Percentiles rank a stretch among this genome's conserved stretches.
Conservation (phyloP, 106 monocot species). For the Cymbidium sinense region DNA sequence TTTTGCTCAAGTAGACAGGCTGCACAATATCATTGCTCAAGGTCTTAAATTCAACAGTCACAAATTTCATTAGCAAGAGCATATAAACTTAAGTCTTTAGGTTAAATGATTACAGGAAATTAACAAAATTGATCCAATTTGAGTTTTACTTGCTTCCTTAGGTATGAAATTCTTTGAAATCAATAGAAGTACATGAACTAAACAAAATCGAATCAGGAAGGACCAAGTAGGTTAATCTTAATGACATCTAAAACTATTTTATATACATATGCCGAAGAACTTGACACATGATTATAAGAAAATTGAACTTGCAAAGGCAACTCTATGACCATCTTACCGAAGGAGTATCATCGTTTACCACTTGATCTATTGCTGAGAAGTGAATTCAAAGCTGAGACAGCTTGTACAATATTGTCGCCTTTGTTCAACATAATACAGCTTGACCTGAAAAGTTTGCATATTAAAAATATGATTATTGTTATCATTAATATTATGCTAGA, state of each 20-base stretch:
- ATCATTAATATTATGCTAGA: not conserved
- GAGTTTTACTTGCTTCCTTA: not conserved
- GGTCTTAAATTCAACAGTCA: too few species aligned
- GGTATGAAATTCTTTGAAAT: not conserved
- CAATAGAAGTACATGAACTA: not conserved
- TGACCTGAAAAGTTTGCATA: slow-evolving; percentile 12
- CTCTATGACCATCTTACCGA: not conserved
- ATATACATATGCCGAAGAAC: not conserved
- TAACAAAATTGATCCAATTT: too few species aligned
- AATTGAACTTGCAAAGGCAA: not conserved
- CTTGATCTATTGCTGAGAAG: slow-evolving; percentile 12
- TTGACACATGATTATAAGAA: not conserved
- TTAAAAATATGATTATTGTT: not conserved
- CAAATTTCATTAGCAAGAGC: too few species aligned
- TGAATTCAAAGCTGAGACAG: slow-evolving; percentile 31
- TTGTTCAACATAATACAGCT: slow-evolving; percentile 48
- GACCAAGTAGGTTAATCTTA: not conserved
- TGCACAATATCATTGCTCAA: too few species aligned
- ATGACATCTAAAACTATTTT: not conserved
- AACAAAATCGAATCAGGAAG: not conserved
- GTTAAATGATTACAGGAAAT: too few species aligned
- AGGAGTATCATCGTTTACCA: not conserved
- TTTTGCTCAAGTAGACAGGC: too few species aligned
- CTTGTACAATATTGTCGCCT: slow-evolving; percentile 32
- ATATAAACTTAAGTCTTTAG: too few species aligned